A percentile compares a stretch with the other conserved stretches of the same genome.
phyloP scores from a whole-genome alignment of 148 eudicot genomes.

The Hydrangea macrophylla region DNA sequence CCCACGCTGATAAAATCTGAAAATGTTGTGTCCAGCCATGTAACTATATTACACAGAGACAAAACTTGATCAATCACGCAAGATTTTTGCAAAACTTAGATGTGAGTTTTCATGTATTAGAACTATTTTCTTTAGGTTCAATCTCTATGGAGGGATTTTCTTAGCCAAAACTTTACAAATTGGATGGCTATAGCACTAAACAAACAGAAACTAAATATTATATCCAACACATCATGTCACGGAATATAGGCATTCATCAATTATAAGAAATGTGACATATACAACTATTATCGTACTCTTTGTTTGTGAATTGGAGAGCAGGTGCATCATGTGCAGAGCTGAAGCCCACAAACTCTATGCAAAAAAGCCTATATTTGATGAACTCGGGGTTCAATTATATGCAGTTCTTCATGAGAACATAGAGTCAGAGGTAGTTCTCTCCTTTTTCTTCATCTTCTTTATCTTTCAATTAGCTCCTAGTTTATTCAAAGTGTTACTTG shows the following conservation, averaged over 20 bases:
- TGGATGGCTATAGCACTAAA: background rate
- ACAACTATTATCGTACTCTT: background rate
- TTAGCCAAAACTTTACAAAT: background rate
- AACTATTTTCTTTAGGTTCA: too few species aligned
- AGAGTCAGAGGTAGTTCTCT: constrained; percentile 34
- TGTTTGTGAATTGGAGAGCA: constrained; percentile 12
- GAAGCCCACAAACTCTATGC: constrained; percentile 53
- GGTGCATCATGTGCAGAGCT: constrained; percentile 62
- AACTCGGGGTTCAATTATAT: constrained; percentile 42
- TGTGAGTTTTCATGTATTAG: too few species aligned
- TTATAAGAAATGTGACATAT: background rate
- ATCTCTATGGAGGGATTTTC: background rate
- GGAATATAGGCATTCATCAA: background rate
- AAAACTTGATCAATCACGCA: too few species aligned
- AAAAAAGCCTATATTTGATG: constrained; percentile 47
- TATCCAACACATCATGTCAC: too few species aligned
- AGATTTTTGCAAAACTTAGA: too few species aligned
- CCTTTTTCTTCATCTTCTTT: background rate
- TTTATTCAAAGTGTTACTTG: background rate
- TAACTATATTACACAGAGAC: too few species aligned
- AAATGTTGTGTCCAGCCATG: too few species aligned
- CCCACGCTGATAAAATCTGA: too few species aligned
- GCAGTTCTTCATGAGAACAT: constrained; percentile 47
- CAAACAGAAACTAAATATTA: too few species aligned
- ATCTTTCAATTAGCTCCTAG: background rate